Percentiles rank a stretch among this genome's conserved stretches.
Conservation (phyloP, 371 early-diverging fungal genomes). For the Actinomucor elegans region DNA sequence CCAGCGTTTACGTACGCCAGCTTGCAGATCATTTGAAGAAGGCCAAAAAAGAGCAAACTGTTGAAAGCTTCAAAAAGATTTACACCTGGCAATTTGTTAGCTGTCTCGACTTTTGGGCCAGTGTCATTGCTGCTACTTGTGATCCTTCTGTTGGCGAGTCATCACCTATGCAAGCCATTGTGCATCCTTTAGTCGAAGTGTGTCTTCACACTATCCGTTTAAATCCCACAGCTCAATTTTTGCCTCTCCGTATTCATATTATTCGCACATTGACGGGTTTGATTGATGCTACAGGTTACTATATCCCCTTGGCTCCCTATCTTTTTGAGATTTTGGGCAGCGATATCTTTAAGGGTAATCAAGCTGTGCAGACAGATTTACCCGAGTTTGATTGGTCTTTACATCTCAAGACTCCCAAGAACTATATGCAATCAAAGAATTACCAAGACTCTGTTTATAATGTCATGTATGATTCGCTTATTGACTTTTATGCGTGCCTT, state of each 20-base stretch:
- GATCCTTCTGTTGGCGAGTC: conserved; percentile 30
- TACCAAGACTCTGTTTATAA: conserved; percentile 79
- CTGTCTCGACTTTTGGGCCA: conserved; percentile 86
- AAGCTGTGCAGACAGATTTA: conserved; percentile 59
- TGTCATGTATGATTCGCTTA: conserved; percentile 62
- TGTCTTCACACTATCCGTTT: conserved; percentile 55
- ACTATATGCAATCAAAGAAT: conserved; percentile 75
- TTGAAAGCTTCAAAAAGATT: conserved; percentile 79
- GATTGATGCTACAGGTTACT: conserved; percentile 49
- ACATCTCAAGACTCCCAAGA: conserved; percentile 75
- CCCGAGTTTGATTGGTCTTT: conserved; percentile 72
- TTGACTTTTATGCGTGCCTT: conserved; percentile 78
- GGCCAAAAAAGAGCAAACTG: conserved; percentile 77
- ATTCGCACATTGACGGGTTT: conserved; percentile 71
- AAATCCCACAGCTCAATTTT: conserved; percentile 83
- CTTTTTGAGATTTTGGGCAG: conserved; percentile 68
- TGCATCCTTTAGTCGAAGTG: conserved; percentile 39
- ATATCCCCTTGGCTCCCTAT: conserved; percentile 43
- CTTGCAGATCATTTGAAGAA: conserved; percentile 85
- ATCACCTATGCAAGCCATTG: conserved; percentile 36
- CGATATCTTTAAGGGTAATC: conserved; percentile 46
- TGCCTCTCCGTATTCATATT: conserved; percentile 89
- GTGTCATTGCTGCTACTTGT: conserved; percentile 73
- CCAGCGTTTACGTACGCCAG: conserved; percentile 87
- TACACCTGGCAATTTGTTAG: conserved; percentile 95